These are phyloP conservation scores for Phytophthora constricta DNA, from an alignment of 352 stramenopile genomes.

Conservation along the genomic window DNA sequence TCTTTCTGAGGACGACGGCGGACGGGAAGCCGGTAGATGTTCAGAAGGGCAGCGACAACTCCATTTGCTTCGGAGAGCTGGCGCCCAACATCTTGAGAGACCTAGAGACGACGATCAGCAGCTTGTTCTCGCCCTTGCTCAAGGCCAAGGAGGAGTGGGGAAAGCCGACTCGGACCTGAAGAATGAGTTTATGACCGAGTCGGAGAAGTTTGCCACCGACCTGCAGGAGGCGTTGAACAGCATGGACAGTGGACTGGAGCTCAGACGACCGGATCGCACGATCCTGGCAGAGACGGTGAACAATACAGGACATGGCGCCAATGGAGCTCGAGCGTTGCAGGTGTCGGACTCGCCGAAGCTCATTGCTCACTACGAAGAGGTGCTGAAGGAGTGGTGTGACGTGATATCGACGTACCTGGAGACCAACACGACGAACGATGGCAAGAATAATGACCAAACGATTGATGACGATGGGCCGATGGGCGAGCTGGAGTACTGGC, in stretches of 20 bases:
- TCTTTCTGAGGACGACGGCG: slow-evolving; percentile 75
- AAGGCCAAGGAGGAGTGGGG: slow-evolving; percentile 95
- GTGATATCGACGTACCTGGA: slow-evolving; percentile 95
- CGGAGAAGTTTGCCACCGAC: slow-evolving; percentile 94
- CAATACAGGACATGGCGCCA: slow-evolving; percentile 47
- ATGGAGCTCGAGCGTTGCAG: slow-evolving; percentile 66
- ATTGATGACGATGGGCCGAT: slow-evolving; percentile 94
- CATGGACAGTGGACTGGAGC: slow-evolving; percentile 95
- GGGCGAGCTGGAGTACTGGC: slow-evolving; percentile 98
- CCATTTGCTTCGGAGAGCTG: slow-evolving; percentile 86
- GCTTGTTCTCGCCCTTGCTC: slow-evolving; percentile 92
- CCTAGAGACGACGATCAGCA: slow-evolving; percentile 80
- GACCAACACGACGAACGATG: slow-evolving; percentile 78
- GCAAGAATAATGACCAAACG: slow-evolving; percentile 68
- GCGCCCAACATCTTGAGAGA: slow-evolving; percentile 84
- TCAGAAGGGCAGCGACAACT: slow-evolving; percentile 79
- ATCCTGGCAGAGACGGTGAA: slow-evolving; percentile 65
- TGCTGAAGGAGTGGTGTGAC: slow-evolving; percentile 98
- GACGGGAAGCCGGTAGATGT: slow-evolving; percentile 80
- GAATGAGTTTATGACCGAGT: slow-evolving; percentile 94
- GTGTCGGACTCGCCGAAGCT: slow-evolving; percentile 89
- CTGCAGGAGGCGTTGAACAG: slow-evolving; percentile 96
- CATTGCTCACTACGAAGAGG: slow-evolving; percentile 94
- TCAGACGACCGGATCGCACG: slow-evolving; percentile 88
- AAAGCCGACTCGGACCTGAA: slow-evolving; percentile 94